Conservation (phyloP, 305 asterid genomes). For the Fraxinus albicans region DNA sequence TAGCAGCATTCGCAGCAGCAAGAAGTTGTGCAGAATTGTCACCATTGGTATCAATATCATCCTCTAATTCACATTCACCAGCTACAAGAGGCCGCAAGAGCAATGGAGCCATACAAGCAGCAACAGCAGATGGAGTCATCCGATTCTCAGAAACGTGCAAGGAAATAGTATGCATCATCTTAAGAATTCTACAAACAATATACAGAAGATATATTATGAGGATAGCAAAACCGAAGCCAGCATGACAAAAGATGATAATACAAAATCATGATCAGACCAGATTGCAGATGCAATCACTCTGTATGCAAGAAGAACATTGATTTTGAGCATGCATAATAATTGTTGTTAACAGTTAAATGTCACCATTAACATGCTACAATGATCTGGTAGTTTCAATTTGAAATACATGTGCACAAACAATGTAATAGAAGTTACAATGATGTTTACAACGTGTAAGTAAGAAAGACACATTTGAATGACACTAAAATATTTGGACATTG, state of each 20-base stretch:
- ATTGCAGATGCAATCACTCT: slow-evolving; percentile 7
- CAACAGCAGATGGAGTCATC: slow-evolving; percentile 95
- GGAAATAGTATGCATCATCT: slow-evolving; percentile 87
- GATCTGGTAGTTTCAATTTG: not conserved
- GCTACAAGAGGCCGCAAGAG: slow-evolving; percentile 95
- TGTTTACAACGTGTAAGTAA: not conserved
- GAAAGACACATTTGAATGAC: not conserved
- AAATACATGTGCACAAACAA: not conserved
- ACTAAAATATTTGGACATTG: not conserved
- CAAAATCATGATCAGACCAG: slow-evolving; percentile 12
- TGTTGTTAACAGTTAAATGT: not conserved
- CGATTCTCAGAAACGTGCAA: slow-evolving; percentile 79
- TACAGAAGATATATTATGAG: slow-evolving; percentile 26
- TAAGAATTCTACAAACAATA: slow-evolving; percentile 57
- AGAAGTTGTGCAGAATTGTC: slow-evolving; percentile 93
- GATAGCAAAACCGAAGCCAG: slow-evolving; percentile 6
- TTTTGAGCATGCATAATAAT: not conserved
- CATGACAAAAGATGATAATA: slow-evolving; percentile 3
- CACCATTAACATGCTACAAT: not conserved
- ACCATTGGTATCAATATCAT: slow-evolving; percentile 71
- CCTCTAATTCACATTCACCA: slow-evolving; percentile 97
- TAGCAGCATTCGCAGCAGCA: slow-evolving; percentile 99
- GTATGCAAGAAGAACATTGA: slow-evolving; percentile 6
- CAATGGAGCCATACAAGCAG: slow-evolving; percentile 99
- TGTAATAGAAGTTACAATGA: not conserved